Evolutionary conservation across 2,329 filamentous ascomycete genomes (phyloP).

Genomic region (Diaporthe sp.): DNA sequence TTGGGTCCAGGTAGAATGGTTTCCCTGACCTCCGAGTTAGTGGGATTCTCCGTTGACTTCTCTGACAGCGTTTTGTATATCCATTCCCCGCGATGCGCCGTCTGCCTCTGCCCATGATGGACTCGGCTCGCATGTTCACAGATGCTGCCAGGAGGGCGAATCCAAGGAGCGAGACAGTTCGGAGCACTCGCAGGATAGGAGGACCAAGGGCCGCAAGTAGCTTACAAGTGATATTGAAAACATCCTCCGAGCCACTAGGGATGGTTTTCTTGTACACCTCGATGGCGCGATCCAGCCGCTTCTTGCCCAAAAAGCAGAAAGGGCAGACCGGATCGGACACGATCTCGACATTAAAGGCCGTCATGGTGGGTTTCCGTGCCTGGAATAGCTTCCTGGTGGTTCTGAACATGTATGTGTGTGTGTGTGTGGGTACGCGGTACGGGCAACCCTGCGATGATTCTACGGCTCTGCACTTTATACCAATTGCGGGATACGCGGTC

Average conservation of each 20-base stretch:
- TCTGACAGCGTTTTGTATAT: background rate
- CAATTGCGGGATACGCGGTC: background rate
- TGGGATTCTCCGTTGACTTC: background rate
- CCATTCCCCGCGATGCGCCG: too few relatives aligned
- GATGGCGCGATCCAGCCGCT: constrained; percentile 79
- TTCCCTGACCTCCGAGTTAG: constrained; percentile 50
- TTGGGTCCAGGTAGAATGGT: constrained; percentile 84
- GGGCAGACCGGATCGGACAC: constrained; percentile 87
- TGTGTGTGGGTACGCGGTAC: background rate
- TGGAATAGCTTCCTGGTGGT: constrained; percentile 24
- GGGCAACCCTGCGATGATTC: background rate
- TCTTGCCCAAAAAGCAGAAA: constrained; percentile 78
- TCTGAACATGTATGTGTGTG: background rate
- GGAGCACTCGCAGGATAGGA: too few relatives aligned
- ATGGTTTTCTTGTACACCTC: constrained; percentile 70
- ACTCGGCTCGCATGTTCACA: background rate
- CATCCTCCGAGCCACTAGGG: constrained; percentile 69
- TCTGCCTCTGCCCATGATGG: background rate
- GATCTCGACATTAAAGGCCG: constrained; percentile 79
- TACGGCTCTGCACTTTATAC: background rate
- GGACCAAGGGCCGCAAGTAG: background rate
- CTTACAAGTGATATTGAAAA: constrained; percentile 74
- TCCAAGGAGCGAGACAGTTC: background rate
- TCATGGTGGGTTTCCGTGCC: constrained; percentile 62
- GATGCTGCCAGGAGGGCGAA: background rate